Conservation (phyloP, 768 basidiomycete species). For the Clitopilus passeckerianus region DNA sequence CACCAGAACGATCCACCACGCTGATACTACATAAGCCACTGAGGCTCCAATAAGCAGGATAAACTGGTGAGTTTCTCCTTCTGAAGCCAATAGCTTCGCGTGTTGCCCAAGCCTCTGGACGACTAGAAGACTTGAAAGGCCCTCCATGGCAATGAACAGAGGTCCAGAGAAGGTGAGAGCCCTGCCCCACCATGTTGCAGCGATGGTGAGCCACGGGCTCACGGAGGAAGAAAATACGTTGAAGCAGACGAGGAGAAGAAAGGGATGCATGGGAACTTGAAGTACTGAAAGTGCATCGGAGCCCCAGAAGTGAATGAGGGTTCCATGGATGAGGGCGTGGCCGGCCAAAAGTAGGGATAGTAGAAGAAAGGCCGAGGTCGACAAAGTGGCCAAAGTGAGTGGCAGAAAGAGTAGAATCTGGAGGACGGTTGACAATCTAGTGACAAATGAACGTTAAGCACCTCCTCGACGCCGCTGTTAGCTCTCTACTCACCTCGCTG, state of each 20-base stretch:
- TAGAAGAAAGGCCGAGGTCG: constrained; percentile 72
- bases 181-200: constrained; percentile 69
- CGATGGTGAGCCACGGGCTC: constrained; percentile 49
- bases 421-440: constrained; percentile 67
- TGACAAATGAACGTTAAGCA: background rate
- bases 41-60: constrained; percentile 72
- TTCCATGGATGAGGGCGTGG: constrained; percentile 81
- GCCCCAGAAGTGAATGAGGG: constrained; percentile 66
- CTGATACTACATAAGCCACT: constrained; percentile 73
- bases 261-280: constrained; percentile 84
- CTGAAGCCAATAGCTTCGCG: constrained; percentile 63
- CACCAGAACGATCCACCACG: constrained; percentile 84
- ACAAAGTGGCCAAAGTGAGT: constrained; percentile 79
- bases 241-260: constrained; percentile 82
- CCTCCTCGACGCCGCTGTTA: constrained; percentile 1
- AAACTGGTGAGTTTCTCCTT: constrained; percentile 75
- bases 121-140: constrained; percentile 78
- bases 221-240: constrained; percentile 72
- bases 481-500: constrained; percentile 42
- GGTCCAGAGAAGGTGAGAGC: constrained; percentile 69
- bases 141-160: constrained; percentile 77
- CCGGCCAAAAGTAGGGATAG: constrained; percentile 73
- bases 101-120: constrained; percentile 78
- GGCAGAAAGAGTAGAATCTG: constrained; percentile 85
- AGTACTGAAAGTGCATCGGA: constrained; percentile 69